Evolutionary conservation across 768 basidiomycete genomes (phyloP), one percentile per base, ranked within the genome.

Genomic region (Lentinula detonsa): DNA sequence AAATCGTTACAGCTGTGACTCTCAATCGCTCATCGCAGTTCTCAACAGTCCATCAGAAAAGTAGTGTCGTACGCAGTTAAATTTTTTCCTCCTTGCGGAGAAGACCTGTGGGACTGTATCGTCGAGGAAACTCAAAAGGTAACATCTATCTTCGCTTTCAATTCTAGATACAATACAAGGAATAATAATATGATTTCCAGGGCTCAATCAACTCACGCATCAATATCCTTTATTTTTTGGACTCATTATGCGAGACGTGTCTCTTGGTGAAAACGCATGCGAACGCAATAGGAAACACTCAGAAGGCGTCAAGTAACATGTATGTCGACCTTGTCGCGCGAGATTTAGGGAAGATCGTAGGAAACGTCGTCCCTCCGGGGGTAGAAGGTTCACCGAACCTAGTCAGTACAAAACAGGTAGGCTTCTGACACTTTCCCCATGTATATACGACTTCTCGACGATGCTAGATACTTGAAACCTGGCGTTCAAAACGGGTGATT

Each of bases 101-200:
- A 96, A 67, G 93, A 97, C 71, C 72, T 96, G 10, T 96, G 94
- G 95, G 93, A 95, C 66, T 95, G 93, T 66, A 83, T 96, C 42
- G 74, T 94, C 28, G 93, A 96, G 69, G 92, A 95, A 74, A 93
- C 88, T 64, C 86, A 90, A 70, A 95, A 94, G 81, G 94, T 89
- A 61, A 23, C 16, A 51, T 28, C 16, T 48, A 7, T 34, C 59
- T 18, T 23, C 48, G 45, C 13, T 23, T 23, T 18, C 21, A n/a
- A 8, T 10, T 9, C 46, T 23, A 2, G 9, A 21, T 58, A 23
- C 54, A 53, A 45, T 60, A 3, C 50, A 28, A 33, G 48, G 28
- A 56, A 43, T 11, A 18, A 18, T 33, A 54, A 54, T 35, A 28
- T 10, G 34, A 37, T 16, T 56, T 31, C 8, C 7, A 34, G 91